These are phyloP conservation scores for Aureococcus anophagefferens DNA, from an alignment of 108 stramenopile species.

Conservation along the genomic window DNA sequence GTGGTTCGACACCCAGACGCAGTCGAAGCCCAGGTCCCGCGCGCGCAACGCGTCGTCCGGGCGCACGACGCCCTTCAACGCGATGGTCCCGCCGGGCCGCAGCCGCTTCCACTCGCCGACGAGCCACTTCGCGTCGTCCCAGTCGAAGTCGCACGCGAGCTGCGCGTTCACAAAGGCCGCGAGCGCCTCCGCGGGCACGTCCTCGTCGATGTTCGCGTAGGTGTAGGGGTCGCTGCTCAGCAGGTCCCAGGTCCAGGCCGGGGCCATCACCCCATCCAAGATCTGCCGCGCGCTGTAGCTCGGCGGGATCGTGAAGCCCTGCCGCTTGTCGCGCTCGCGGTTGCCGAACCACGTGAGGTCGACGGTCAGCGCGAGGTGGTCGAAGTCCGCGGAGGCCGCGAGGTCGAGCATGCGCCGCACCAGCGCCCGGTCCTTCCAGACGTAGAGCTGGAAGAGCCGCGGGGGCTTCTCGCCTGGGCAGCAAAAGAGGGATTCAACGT, in stretches of 20 bases:
- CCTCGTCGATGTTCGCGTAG: constrained; percentile 35
- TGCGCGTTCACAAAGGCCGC: no score
- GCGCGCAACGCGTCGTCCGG: constrained; percentile 23
- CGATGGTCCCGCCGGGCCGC: background rate
- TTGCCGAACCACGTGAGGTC: constrained; percentile 95
- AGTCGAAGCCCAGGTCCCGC: constrained; percentile 30
- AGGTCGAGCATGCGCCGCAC: constrained; percentile 79
- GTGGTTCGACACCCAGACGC: constrained; percentile 52
- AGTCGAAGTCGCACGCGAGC: no score
- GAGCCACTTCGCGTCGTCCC: no score
- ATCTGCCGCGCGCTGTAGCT: constrained; percentile 69
- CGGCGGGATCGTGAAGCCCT: constrained; percentile 90
- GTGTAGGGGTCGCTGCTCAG: constrained; percentile 75
- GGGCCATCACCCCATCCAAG: constrained; percentile 43
- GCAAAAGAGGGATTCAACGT: no score
- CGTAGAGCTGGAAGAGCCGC: constrained; percentile 91
- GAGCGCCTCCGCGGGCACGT: no score
- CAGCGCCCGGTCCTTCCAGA: constrained; percentile 90
- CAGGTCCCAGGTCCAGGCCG: constrained; percentile 82
- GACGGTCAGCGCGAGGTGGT: constrained; percentile 83
- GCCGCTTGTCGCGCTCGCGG: constrained; percentile 87
- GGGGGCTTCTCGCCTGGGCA: no score
- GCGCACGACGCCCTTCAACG: constrained; percentile 9
- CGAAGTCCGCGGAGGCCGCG: no score
- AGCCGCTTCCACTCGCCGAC: no score